These are phyloP conservation scores for Dianthus caryophyllus DNA, from an alignment of 148 eudicot species.

Conservation along the genomic window DNA sequence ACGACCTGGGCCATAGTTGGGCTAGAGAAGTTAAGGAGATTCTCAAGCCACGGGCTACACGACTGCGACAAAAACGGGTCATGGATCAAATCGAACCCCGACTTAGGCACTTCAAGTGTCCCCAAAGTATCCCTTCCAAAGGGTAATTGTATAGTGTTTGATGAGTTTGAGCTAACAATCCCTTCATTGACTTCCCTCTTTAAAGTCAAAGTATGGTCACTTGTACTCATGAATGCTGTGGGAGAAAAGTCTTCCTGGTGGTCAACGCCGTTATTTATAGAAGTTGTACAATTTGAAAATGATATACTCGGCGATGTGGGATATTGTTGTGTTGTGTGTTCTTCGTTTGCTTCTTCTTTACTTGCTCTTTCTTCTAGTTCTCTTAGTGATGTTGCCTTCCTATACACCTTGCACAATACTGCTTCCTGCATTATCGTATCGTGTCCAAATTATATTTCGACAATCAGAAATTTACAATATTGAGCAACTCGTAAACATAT, in stretches of 20 bases:
- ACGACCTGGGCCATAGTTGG: constrained; percentile 27
- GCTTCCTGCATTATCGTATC: constrained; percentile 50
- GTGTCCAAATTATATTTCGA: neutral
- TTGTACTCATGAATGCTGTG: constrained; percentile 12
- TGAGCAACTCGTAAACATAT: no score
- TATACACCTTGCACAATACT: constrained; percentile 85
- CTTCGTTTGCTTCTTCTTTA: constrained; percentile 40
- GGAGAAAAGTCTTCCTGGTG: constrained; percentile 28
- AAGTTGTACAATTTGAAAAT: constrained; percentile 29
- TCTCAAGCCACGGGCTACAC: constrained; percentile 80
- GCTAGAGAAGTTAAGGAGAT: constrained; percentile 34
- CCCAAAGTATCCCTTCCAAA: constrained; percentile 33
- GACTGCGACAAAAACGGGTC: constrained; percentile 38
- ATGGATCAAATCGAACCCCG: constrained; percentile 50
- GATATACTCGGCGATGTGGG: constrained; percentile 45
- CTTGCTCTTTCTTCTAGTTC: constrained; percentile 80
- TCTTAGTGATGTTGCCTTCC: constrained; percentile 84
- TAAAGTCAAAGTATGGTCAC: constrained; percentile 9
- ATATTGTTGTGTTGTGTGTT: constrained; percentile 18
- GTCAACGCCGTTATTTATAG: constrained; percentile 10
- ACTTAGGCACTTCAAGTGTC: constrained; percentile 60
- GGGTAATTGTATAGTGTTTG: constrained; percentile 38
- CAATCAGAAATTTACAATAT: no score
- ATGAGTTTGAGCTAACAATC: neutral
- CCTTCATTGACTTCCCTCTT: constrained; percentile 17